These are phyloP conservation scores for Terfezia boudieri DNA, from an alignment of 495 filamentous ascomycete species.

Conservation along the genomic window DNA sequence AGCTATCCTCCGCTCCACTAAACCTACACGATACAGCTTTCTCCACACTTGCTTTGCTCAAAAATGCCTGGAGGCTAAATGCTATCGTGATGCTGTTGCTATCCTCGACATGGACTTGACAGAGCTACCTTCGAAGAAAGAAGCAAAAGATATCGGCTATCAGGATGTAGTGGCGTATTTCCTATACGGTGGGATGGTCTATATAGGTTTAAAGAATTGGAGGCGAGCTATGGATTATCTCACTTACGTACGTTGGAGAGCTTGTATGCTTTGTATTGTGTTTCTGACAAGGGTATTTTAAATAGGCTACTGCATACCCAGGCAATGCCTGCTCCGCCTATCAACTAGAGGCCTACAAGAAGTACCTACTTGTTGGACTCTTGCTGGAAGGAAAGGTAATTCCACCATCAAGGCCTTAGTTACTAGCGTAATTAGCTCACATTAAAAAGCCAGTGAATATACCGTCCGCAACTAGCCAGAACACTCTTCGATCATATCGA, in stretches of 20 bases:
- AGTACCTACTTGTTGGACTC: slow-evolving; percentile 64
- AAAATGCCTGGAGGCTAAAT: slow-evolving; percentile 17
- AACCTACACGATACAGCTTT: slow-evolving; percentile 15
- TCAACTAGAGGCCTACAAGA: slow-evolving; percentile 66
- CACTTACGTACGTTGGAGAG: slow-evolving; percentile 9
- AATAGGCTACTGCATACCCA: slow-evolving; percentile 8
- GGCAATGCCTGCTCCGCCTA: slow-evolving; percentile 14
- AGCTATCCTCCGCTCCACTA: slow-evolving; percentile 13
- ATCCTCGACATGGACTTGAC: slow-evolving; percentile 16
- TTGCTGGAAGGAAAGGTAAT: slow-evolving; percentile 44
- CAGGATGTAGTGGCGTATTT: slow-evolving; percentile 54
- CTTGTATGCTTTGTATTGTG: neutral
- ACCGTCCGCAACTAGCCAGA: slow-evolving; percentile 26
- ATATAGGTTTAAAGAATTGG: slow-evolving; percentile 52
- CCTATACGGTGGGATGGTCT: slow-evolving; percentile 53
- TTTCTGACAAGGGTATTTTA: too few relatives aligned
- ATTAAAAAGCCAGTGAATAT: slow-evolving; percentile 19
- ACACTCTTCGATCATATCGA: slow-evolving; percentile 34
- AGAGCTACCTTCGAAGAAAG: slow-evolving; percentile 14
- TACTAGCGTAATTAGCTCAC: neutral
- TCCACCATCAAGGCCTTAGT: too few relatives aligned
- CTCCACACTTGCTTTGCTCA: slow-evolving; percentile 15
- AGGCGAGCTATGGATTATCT: slow-evolving; percentile 46
- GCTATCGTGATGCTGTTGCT: slow-evolving; percentile 15
- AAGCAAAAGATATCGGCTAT: slow-evolving; percentile 25